phyloP scores from a whole-genome alignment of 306 rosid genomes.

The Macrotyloma uniflorum region DNA sequence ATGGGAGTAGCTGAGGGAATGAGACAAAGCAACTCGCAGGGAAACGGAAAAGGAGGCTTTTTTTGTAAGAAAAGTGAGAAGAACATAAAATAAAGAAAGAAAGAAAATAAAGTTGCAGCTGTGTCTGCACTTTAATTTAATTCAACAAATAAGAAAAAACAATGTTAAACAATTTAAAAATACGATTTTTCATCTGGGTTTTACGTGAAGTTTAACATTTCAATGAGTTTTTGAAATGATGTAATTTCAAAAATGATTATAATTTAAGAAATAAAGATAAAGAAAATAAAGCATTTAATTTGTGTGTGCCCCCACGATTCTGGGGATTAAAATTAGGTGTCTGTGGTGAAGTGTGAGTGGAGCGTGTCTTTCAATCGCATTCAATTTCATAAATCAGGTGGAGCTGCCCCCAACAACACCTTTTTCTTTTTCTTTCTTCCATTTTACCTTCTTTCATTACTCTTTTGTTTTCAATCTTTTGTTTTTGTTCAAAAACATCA shows the following conservation, averaged over 20 bases:
- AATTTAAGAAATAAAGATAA: neutral
- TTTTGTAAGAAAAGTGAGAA: slow-evolving; percentile 17
- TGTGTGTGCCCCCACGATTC: slow-evolving; percentile 44
- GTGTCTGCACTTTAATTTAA: neutral
- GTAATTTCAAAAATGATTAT: no score
- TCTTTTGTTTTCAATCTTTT: no score
- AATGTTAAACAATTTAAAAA: no score
- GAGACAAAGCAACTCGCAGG: slow-evolving; percentile 52
- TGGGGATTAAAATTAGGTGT: slow-evolving; percentile 40
- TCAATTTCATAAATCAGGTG: slow-evolving; percentile 23
- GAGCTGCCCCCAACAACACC: neutral
- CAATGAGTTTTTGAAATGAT: no score
- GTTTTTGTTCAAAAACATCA: neutral
- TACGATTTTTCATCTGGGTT: no score
- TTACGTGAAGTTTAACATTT: no score
- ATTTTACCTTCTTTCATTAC: no score
- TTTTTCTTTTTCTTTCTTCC: neutral
- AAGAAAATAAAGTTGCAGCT: neutral
- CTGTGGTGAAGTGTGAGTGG: neutral
- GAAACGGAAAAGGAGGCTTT: slow-evolving; percentile 32
- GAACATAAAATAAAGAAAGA: neutral
- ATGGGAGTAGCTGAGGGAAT: slow-evolving; percentile 43
- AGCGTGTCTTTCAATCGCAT: slow-evolving; percentile 25
- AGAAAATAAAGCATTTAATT: slow-evolving; percentile 24
- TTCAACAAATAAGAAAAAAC: no score